A percentile compares a stretch with the other conserved stretches of the same genome.
Conservation (phyloP, 106 monocot genomes). For the Chionographis japonica region DNA sequence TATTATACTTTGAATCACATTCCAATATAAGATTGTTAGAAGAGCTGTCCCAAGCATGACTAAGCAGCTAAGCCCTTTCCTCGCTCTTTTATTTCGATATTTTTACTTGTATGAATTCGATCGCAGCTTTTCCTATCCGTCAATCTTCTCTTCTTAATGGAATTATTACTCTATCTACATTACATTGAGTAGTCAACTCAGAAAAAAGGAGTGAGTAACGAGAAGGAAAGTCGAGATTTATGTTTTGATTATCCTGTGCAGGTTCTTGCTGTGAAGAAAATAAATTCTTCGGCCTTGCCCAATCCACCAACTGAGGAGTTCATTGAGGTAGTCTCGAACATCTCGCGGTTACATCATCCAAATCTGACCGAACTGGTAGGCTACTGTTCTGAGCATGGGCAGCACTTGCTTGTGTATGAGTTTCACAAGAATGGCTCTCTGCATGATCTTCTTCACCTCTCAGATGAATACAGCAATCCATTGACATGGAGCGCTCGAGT, state of each 20-base stretch:
- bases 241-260: slow-evolving; percentile 3
- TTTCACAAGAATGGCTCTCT: slow-evolving; percentile 68
- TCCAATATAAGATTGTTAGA: no score
- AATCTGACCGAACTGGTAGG: slow-evolving; percentile 65
- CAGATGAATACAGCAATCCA: slow-evolving; percentile 57
- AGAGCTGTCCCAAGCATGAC: no score
- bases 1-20: no score
- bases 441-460: slow-evolving; percentile 60
- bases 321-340: slow-evolving; percentile 46
- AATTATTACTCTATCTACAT: no score
- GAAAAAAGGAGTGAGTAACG: background rate
- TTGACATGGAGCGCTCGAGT: slow-evolving; percentile 63
- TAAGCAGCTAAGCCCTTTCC: no score
- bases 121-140: no score
- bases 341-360: slow-evolving; percentile 60
- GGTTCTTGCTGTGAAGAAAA: slow-evolving; percentile 79
- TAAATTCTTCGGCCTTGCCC: slow-evolving; percentile 38
- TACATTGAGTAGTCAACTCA: no score
- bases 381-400: slow-evolving; percentile 71
- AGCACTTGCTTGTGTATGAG: slow-evolving; percentile 56
- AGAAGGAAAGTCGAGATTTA: background rate
- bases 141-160: no score
- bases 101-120: no score
- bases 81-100: no score
- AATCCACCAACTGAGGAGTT: slow-evolving; percentile 48